These are phyloP conservation scores for Xylogone sp. DNA, from an alignment of 2,329 filamentous ascomycete species.

Conservation along the genomic window DNA sequence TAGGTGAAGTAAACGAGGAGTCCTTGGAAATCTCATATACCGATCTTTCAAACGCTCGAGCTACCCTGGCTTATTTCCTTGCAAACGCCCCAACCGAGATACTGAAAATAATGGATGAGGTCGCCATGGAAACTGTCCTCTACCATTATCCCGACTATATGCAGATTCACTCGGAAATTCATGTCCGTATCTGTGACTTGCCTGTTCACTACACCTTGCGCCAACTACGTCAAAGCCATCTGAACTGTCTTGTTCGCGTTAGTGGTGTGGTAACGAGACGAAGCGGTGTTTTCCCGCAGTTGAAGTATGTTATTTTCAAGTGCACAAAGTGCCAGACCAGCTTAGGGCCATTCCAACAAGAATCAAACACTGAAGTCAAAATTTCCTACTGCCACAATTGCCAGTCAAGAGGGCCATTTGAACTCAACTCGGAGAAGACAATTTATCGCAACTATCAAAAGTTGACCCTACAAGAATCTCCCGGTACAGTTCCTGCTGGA, in stretches of 20 bases:
- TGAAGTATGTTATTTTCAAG: slow-evolving; percentile 98
- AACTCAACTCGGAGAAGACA: slow-evolving; percentile 93
- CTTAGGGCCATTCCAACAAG: slow-evolving; percentile 93
- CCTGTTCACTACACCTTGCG: slow-evolving; percentile 94
- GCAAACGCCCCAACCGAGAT: slow-evolving; percentile 95
- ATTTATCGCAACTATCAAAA: slow-evolving; percentile 99
- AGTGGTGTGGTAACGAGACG: slow-evolving; percentile 92
- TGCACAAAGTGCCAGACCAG: slow-evolving; percentile 90
- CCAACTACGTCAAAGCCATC: slow-evolving; percentile 88
- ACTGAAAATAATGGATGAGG: slow-evolving; percentile 92
- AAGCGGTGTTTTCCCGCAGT: slow-evolving; percentile 92
- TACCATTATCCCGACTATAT: slow-evolving; percentile 98
- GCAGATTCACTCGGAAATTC: slow-evolving; percentile 94
- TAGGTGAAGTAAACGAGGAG: slow-evolving; percentile 97
- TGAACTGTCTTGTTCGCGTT: slow-evolving; percentile 93
- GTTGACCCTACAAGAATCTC: slow-evolving; percentile 92
- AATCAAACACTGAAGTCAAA: slow-evolving; percentile 94
- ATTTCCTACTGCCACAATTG: slow-evolving; percentile 96
- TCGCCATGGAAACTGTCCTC: slow-evolving; percentile 93
- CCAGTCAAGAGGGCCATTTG: slow-evolving; percentile 92
- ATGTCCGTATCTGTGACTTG: slow-evolving; percentile 92
- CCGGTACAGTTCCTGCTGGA: slow-evolving; percentile 92
- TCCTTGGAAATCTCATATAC: slow-evolving; percentile 95
- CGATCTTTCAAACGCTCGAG: slow-evolving; percentile 85
- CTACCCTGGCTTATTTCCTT: slow-evolving; percentile 90